Conservation (phyloP, 2,329 filamentous ascomycete genomes). For the Pseudogymnoascus sp. region DNA sequence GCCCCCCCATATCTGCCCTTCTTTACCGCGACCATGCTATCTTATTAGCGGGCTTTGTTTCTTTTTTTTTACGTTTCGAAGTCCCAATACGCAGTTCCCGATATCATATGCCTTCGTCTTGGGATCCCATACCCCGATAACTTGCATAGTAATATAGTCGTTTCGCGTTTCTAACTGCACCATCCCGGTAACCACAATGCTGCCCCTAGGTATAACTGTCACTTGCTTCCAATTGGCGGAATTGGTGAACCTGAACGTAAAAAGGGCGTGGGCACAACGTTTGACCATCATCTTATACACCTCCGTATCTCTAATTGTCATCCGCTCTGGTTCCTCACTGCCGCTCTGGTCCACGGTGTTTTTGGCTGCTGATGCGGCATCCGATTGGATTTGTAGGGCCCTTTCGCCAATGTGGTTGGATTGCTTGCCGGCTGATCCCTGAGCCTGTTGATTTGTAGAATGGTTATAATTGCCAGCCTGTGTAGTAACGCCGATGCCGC, state of each 20-base stretch:
- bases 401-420: not conserved
- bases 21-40: not conserved
- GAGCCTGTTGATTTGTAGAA: not conserved
- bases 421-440: not conserved
- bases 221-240: slow-evolving; percentile 39
- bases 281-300: slow-evolving; percentile 14
- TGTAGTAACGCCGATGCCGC: not conserved
- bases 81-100: slow-evolving; percentile 16
- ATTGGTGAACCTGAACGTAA: slow-evolving; percentile 23
- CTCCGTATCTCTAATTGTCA: slow-evolving; percentile 4
- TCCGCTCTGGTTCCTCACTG: slow-evolving; percentile 6
- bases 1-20: too few relatives aligned
- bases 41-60: not conserved
- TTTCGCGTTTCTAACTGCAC: slow-evolving; percentile 43
- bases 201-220: slow-evolving; percentile 40
- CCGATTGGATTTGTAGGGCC: slow-evolving; percentile 11
- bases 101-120: slow-evolving; percentile 35
- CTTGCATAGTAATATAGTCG: slow-evolving; percentile 42
- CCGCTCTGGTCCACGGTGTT: slow-evolving; percentile 6
- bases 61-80: not conserved
- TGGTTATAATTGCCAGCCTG: not conserved
- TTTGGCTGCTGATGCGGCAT: slow-evolving; percentile 9
- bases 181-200: slow-evolving; percentile 44
- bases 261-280: slow-evolving; percentile 20
- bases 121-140: slow-evolving; percentile 47